phyloP scores from a whole-genome alignment of 805 yeast species.

The Kluyveromyces wickerhamii region DNA sequence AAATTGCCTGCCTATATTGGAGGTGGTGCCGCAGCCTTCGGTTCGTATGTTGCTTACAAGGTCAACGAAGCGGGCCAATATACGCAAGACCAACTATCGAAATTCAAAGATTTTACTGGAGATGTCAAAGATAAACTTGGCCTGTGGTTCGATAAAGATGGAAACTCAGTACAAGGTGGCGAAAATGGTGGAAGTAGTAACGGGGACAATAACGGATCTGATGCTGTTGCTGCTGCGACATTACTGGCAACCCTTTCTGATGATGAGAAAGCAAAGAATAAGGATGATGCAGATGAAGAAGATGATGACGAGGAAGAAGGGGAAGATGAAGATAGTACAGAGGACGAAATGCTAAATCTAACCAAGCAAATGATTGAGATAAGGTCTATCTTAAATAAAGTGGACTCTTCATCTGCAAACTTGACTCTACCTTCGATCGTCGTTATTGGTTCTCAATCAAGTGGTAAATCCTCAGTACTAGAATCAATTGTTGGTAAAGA shows the following conservation, averaged over 20 bases:
- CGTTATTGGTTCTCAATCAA: slow-evolving; percentile 94
- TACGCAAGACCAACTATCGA: slow-evolving; percentile 57
- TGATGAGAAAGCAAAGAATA: slow-evolving; percentile 30
- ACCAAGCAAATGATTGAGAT: slow-evolving; percentile 98
- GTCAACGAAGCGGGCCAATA: slow-evolving; percentile 76
- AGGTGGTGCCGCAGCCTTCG: slow-evolving; percentile 90
- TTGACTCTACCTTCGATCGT: slow-evolving; percentile 89
- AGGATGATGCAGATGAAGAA: slow-evolving; percentile 31
- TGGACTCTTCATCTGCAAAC: slow-evolving; percentile 66
- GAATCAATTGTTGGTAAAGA: slow-evolving; percentile 98
- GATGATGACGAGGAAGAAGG: slow-evolving; percentile 46
- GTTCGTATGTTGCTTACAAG: slow-evolving; percentile 85
- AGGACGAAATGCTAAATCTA: slow-evolving; percentile 76
- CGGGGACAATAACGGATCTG: slow-evolving; percentile 39
- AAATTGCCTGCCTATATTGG: slow-evolving; percentile 78
- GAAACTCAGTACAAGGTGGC: slow-evolving; percentile 13
- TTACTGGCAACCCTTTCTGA: slow-evolving; percentile 20
- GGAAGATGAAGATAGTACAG: slow-evolving; percentile 48
- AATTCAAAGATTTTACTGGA: slow-evolving; percentile 55
- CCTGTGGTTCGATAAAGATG: slow-evolving; percentile 18
- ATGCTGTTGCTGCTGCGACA: slow-evolving; percentile 37
- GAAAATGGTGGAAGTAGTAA: slow-evolving; percentile 28
- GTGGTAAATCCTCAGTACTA: slow-evolving; percentile 93
- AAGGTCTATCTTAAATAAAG: slow-evolving; percentile 63
- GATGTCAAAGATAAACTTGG: slow-evolving; percentile 39